A percentile compares a stretch with the other conserved stretches of the same genome.
Conservation (phyloP, 805 yeast genomes). For the Ogataea ramenticola region DNA sequence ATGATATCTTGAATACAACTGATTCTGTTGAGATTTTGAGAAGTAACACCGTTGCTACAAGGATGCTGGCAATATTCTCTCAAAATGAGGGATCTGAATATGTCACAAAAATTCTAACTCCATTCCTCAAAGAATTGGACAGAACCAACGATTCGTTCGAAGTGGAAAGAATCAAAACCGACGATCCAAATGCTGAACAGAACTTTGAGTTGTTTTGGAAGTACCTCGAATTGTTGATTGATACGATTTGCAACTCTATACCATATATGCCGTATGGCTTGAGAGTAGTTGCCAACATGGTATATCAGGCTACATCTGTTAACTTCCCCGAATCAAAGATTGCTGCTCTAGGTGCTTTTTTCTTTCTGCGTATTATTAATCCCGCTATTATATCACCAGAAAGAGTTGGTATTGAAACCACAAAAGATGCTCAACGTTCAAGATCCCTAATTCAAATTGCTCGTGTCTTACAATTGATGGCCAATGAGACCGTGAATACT, state of each 20-base stretch:
- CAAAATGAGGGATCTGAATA: conserved; percentile 59
- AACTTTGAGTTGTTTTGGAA: conserved; percentile 44
- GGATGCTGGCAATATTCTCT: conserved; percentile 65
- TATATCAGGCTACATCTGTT: conserved; percentile 47
- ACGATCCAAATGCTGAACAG: conserved; percentile 31
- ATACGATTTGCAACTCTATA: conserved; percentile 49
- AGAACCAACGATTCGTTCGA: conserved; percentile 49
- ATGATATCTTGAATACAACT: conserved; percentile 54
- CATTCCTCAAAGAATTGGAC: conserved; percentile 48
- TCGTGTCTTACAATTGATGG: conserved; percentile 77
- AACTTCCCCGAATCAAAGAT: conserved; percentile 61
- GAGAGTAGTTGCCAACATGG: conserved; percentile 60
- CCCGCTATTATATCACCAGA: conserved; percentile 92
- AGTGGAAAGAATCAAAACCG: conserved; percentile 43
- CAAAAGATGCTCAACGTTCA: conserved; percentile 24
- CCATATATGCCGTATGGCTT: conserved; percentile 63
- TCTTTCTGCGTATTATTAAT: conserved; percentile 73
- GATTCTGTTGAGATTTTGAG: conserved; percentile 70
- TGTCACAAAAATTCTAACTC: conserved; percentile 43
- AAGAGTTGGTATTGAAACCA: conserved; percentile 26
- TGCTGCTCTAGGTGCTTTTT: conserved; percentile 77
- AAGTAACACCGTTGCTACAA: conserved; percentile 76
- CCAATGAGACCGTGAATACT: conserved; percentile 66
- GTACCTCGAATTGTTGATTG: conserved; percentile 50
- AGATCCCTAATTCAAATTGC: conserved; percentile 74